Conservation (phyloP, 352 stramenopile species). For the Globisporangium ultimum region DNA sequence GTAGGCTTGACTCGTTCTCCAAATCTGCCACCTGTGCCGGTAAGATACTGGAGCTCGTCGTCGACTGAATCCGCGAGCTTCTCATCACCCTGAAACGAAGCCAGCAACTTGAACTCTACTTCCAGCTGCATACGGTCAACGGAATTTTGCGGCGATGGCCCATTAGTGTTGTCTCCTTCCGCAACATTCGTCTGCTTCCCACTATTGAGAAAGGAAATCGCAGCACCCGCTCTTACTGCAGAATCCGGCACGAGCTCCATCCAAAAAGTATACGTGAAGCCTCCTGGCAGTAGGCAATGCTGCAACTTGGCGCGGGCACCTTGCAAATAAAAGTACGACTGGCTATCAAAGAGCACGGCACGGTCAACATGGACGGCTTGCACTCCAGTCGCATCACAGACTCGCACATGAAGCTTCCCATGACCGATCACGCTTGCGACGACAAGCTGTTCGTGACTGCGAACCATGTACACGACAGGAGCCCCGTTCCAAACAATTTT, state of each 20-base stretch:
- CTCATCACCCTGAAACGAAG: constrained; percentile 27
- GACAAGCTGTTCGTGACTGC: constrained; percentile 48
- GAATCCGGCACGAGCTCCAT: constrained; percentile 25
- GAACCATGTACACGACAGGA: constrained; percentile 44
- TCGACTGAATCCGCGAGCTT: constrained; percentile 13
- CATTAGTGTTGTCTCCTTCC: too few relatives aligned
- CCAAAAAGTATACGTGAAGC: constrained; percentile 75
- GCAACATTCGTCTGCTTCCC: too few relatives aligned
- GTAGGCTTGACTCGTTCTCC: too few relatives aligned
- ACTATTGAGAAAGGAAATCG: too few relatives aligned
- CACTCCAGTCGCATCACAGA: constrained; percentile 53
- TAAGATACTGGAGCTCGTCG: constrained; percentile 5
- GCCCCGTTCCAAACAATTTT: constrained; percentile 17
- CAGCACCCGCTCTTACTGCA: neutral
- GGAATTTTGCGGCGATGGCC: too few relatives aligned
- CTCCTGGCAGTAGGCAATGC: constrained; percentile 40
- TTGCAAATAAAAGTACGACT: constrained; percentile 59
- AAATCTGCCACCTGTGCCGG: too few relatives aligned
- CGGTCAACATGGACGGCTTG: constrained; percentile 40
- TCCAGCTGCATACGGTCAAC: constrained; percentile 15
- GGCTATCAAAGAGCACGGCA: constrained; percentile 67
- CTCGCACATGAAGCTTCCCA: constrained; percentile 59
- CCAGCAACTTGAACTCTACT: constrained; percentile 43
- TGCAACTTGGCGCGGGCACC: constrained; percentile 35
- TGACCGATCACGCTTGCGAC: constrained; percentile 47